Percentiles rank a stretch among this genome's conserved stretches.
Conservation (phyloP, 352 stramenopile genomes). For the Phytophthora chlamydospora region DNA sequence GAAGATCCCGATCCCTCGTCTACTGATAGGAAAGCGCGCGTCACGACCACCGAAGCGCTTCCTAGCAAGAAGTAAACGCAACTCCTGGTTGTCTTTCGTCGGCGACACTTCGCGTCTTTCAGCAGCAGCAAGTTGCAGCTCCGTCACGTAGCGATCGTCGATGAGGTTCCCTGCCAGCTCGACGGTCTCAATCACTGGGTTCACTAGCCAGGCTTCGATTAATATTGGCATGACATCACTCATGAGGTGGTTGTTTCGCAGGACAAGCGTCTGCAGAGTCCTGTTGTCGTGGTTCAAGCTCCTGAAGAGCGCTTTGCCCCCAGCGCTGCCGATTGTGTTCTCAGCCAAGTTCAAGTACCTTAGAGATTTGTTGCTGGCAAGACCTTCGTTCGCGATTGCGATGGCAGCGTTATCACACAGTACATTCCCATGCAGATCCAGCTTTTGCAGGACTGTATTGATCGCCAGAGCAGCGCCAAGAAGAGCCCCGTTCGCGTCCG, state of each 20-base stretch:
- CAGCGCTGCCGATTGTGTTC: slow-evolving; percentile 57
- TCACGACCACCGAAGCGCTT: slow-evolving; percentile 37
- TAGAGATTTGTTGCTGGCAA: slow-evolving; percentile 49
- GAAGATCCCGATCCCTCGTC: slow-evolving; percentile 15
- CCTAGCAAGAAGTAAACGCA: slow-evolving; percentile 55
- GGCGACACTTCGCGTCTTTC: slow-evolving; percentile 37
- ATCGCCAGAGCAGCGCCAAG: slow-evolving; percentile 57
- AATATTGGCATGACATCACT: slow-evolving; percentile 53
- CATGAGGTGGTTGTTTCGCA: slow-evolving; percentile 69
- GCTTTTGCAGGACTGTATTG: slow-evolving; percentile 57
- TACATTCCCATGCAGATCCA: slow-evolving; percentile 69
- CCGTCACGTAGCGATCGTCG: slow-evolving; percentile 40
- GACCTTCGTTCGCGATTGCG: slow-evolving; percentile 47
- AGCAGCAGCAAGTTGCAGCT: slow-evolving; percentile 29
- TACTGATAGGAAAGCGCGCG: slow-evolving; percentile 2
- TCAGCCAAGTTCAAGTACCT: slow-evolving; percentile 65
- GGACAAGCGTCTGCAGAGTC: slow-evolving; percentile 51
- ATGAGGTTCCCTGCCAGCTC: slow-evolving; percentile 70
- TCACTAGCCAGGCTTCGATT: slow-evolving; percentile 41
- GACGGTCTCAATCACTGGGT: slow-evolving; percentile 46
- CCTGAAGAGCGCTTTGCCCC: slow-evolving; percentile 54
- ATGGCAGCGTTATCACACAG: slow-evolving; percentile 48
- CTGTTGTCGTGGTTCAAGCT: slow-evolving; percentile 43
- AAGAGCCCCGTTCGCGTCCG: slow-evolving; percentile 39
- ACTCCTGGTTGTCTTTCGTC: slow-evolving; percentile 35